phyloP scores from a whole-genome alignment of 2,329 filamentous ascomycete genomes.

The Colletotrichum costaricense region DNA sequence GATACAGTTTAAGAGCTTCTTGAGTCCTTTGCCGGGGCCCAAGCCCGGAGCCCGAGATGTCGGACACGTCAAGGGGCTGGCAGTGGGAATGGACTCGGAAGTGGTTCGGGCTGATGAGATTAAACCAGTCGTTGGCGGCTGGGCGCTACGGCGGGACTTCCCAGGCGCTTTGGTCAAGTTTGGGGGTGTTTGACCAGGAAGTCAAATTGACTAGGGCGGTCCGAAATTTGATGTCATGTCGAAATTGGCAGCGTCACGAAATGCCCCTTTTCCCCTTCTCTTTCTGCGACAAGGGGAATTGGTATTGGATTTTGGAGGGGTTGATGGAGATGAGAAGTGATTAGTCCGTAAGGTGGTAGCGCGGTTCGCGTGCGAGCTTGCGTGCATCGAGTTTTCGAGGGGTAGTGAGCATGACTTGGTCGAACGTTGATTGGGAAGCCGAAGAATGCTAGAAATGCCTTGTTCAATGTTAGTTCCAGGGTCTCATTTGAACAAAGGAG shows the following conservation, averaged over 20 bases:
- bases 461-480: slow-evolving; percentile 2
- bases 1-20: slow-evolving; percentile 6
- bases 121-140: slow-evolving; percentile 23
- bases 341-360: not conserved
- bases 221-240: slow-evolving; percentile 35
- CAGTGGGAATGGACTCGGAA: slow-evolving; percentile 17
- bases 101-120: slow-evolving; percentile 28
- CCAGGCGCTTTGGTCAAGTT: slow-evolving; percentile 32
- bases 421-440: not conserved
- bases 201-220: slow-evolving; percentile 33
- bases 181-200: slow-evolving; percentile 33
- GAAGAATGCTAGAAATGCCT: not conserved
- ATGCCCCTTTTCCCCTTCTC: slow-evolving; percentile 11
- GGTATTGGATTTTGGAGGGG: slow-evolving; percentile 11
- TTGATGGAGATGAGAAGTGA: slow-evolving; percentile 23
- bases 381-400: not conserved
- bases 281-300: not conserved
- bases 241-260: slow-evolving; percentile 27
- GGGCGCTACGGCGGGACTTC: slow-evolving; percentile 29
- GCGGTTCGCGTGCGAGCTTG: not conserved
- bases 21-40: not conserved
- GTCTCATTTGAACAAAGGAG: slow-evolving; percentile 25
- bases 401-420: not conserved
- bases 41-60: slow-evolving; percentile 23
- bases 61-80: not conserved